Conservation (phyloP, 495 filamentous ascomycete genomes). For the Sabuloglossum arenarium region DNA sequence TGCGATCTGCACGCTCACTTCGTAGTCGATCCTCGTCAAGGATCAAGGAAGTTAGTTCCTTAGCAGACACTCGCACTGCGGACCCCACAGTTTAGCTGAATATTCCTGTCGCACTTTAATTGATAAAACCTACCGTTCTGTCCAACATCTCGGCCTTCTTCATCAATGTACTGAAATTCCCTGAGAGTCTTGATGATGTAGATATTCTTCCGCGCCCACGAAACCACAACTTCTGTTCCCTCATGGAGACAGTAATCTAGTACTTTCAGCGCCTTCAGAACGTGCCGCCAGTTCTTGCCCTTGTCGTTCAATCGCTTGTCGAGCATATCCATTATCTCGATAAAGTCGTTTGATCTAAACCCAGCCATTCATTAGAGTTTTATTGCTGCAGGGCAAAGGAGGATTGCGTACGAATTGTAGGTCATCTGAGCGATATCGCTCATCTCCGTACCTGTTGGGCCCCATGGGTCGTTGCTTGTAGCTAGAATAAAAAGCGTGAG, state of each 20-base stretch:
- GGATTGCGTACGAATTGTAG: constrained; percentile 62
- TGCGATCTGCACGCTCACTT: constrained; percentile 75
- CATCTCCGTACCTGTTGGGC: constrained; percentile 96
- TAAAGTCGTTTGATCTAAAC: constrained; percentile 78
- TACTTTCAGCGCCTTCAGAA: constrained; percentile 93
- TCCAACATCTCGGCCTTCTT: constrained; percentile 84
- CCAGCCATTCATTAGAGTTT: neutral
- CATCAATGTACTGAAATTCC: constrained; percentile 91
- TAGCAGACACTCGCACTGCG: constrained; percentile 82
- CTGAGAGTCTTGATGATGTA: constrained; percentile 97
- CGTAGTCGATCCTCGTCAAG: constrained; percentile 89
- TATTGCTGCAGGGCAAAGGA: neutral
- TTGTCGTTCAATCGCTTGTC: constrained; percentile 99
- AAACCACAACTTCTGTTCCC: constrained; percentile 88
- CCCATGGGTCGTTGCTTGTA: constrained; percentile 98
- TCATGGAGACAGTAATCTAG: constrained; percentile 97
- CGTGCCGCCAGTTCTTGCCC: constrained; percentile 99
- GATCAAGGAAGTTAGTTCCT: constrained; percentile 86
- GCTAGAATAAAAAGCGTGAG: constrained; percentile 29
- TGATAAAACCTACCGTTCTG: constrained; percentile 53
- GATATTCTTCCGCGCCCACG: constrained; percentile 93
- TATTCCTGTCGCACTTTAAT: neutral
- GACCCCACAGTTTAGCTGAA: constrained; percentile 8
- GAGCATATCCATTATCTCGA: constrained; percentile 99
- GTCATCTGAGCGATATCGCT: constrained; percentile 95